Percentiles rank a stretch among this genome's conserved stretches.
These are phyloP conservation scores for Toxicodendron radicans DNA, from an alignment of 345 rosid species.

Conservation along the genomic window DNA sequence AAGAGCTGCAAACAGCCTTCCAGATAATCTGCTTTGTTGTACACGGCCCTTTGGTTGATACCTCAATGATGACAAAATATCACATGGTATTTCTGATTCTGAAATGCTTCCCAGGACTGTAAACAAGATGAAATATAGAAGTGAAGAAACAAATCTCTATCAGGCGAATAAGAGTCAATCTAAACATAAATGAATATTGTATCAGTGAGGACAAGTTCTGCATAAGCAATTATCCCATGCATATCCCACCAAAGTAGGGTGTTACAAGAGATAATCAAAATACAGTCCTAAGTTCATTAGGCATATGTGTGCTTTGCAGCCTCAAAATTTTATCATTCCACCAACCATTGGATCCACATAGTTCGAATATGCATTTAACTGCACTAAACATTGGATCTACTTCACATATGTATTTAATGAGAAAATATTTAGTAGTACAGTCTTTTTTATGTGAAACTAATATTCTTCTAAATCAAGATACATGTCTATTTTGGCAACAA, in stretches of 20 bases:
- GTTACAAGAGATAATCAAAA: background rate
- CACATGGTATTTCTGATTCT: slow-evolving; percentile 41
- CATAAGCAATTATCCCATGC: background rate
- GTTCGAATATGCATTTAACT: background rate
- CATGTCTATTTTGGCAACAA: background rate
- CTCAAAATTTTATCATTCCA: background rate
- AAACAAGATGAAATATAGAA: slow-evolving; percentile 14
- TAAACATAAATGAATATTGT: background rate
- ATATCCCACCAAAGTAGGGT: background rate
- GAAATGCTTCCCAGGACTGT: slow-evolving; percentile 65
- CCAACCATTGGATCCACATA: background rate
- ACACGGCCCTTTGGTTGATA: slow-evolving; percentile 32
- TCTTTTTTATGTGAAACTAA: background rate
- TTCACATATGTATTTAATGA: background rate
- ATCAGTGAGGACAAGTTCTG: background rate
- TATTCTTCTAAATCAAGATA: background rate
- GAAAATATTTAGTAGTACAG: background rate
- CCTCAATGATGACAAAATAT: slow-evolving; percentile 43
- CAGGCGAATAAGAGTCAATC: background rate
- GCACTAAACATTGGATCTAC: background rate
- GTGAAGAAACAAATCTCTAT: slow-evolving; percentile 4
- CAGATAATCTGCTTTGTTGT: slow-evolving; percentile 38
- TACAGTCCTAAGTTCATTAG: background rate
- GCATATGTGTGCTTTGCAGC: background rate
- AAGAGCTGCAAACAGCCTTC: slow-evolving; percentile 50